Evolutionary conservation across 2,329 filamentous ascomycete genomes (phyloP), one percentile per base, ranked within the genome.

Genomic region (Hymenotorrendiella dingleyae): DNA sequence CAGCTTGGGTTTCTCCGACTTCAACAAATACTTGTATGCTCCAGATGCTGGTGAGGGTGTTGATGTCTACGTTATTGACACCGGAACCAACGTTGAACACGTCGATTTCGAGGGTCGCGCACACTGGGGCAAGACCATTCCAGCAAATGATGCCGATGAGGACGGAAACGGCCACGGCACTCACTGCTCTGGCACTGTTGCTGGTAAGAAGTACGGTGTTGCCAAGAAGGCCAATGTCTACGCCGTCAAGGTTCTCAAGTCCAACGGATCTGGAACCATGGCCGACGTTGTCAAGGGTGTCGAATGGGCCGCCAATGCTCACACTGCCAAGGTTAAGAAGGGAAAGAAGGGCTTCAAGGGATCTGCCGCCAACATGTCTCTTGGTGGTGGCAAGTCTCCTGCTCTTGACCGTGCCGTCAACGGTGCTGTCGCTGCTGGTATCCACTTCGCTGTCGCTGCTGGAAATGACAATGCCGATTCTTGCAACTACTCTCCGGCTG

Each of bases 381-480:
- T 98, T 46, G 93, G 93, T 63, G 93, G 93, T 72, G 93, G 93
- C 75, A 97, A 96, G 78, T 96, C 91, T 49, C 77, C 80, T 55
- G 83, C 89, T 61, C 82, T 98, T 43, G 93, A 98, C 64, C 78
- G 84, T 54, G 88, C 89, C 56, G 91, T 97, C 55, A 93, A 97
- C 66, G 91, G 91, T 54, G 91, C 91, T 53, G 91, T 97, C 58
- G 77, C 84, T 45, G 85, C 84, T 60, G 93, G 93, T 64, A 78
- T 98, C 50, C 90, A 98, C 80, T 98, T 98, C 62, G 90, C 94
- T 56, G 93, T 98, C 56, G 93, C 93, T 64, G 93, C 93, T 57
- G 93, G 93, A 65, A 98, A 98, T 66, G 94, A 98, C 72, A 97
- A 98, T 63, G 88, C 91, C 53, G 90, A 98, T 70, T 93, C 94